phyloP scores from a whole-genome alignment of 768 basidiomycete genomes.

The Gautieria morchelliformis region DNA sequence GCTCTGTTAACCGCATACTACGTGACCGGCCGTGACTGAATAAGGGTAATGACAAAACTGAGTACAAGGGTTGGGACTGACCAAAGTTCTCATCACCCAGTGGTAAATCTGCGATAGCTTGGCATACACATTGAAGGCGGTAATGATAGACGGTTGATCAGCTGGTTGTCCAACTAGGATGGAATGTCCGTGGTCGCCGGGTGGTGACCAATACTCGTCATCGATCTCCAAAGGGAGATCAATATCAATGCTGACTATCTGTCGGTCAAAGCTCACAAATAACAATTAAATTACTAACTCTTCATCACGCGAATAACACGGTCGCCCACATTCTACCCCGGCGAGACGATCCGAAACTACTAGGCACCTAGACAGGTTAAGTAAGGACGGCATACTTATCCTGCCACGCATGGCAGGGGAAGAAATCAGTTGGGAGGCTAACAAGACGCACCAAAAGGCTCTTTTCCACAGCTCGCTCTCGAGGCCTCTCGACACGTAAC shows the following conservation, averaged over 20 bases:
- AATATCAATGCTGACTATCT: background rate
- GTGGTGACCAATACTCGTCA: background rate
- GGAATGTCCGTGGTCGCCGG: background rate
- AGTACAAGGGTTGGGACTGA: background rate
- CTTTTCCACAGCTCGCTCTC: constrained; percentile 7
- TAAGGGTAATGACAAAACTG: background rate
- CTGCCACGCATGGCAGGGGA: background rate
- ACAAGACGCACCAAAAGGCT: constrained; percentile 2
- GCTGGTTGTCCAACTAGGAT: background rate
- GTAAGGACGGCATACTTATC: too few relatives aligned
- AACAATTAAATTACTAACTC: background rate
- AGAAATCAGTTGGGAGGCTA: background rate
- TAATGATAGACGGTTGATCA: background rate
- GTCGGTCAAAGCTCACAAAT: background rate
- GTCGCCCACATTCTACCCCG: background rate
- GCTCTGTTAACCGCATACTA: background rate
- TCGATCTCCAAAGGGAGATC: constrained; percentile 5
- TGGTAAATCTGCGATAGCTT: background rate
- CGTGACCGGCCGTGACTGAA: background rate
- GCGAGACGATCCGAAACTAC: constrained; percentile 5
- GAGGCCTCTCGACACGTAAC: background rate
- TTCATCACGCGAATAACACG: background rate
- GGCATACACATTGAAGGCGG: background rate
- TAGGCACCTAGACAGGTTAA: background rate
- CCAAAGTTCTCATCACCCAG: background rate